phyloP scores from a whole-genome alignment of 768 basidiomycete genomes.

The Podaxis carcinomalis region DNA sequence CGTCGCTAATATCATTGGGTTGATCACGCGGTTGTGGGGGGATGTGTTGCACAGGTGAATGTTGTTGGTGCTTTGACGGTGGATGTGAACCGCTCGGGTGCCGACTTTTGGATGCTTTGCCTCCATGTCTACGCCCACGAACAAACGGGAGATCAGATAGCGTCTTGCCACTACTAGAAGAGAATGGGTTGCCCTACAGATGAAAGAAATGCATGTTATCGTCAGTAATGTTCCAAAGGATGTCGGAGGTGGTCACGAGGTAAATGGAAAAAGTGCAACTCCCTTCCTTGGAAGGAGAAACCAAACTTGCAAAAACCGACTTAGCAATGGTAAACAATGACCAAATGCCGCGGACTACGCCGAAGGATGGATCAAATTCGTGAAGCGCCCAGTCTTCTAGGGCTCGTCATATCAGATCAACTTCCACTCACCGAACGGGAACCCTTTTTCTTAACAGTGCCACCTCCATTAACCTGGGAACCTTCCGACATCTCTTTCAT shows the following conservation, averaged over 20 bases:
- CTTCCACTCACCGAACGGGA: constrained; percentile 13
- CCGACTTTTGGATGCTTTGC: constrained; percentile 19
- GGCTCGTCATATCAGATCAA: not conserved
- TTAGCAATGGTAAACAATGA: not conserved
- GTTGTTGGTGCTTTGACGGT: constrained; percentile 9
- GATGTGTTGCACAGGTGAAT: constrained; percentile 10
- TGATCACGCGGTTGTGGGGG: not conserved
- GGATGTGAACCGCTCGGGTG: constrained; percentile 11
- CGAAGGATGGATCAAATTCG: not conserved
- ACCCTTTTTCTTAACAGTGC: constrained; percentile 5
- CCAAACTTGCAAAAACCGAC: not conserved
- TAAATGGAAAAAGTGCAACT: not conserved
- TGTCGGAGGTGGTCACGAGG: not conserved
- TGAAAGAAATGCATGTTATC: not conserved
- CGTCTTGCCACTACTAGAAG: constrained; percentile 10
- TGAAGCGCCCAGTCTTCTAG: not conserved
- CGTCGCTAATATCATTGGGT: not conserved
- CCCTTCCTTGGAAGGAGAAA: not conserved
- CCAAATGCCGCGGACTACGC: not conserved
- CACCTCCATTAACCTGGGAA: constrained; percentile 5
- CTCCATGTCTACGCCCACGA: constrained; percentile 30
- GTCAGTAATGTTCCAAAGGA: constrained; percentile 1
- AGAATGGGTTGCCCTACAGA: constrained; percentile 1
- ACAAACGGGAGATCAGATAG: constrained; percentile 21
- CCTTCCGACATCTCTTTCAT: not conserved